phyloP scores from a whole-genome alignment of 2,329 filamentous ascomycete species.

The Aspergillus latus region DNA sequence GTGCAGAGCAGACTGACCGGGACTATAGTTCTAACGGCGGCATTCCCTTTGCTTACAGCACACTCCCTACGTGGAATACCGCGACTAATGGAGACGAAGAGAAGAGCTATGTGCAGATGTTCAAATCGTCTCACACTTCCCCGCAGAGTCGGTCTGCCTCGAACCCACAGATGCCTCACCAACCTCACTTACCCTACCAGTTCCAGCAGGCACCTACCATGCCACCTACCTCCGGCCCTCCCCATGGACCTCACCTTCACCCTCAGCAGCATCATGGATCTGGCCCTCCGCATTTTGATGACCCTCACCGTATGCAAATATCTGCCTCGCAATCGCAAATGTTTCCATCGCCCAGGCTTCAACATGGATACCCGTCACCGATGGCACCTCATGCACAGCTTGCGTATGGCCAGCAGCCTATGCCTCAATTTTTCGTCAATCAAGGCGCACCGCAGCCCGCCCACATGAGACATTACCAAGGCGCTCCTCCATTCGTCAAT shows the following conservation, averaged over 20 bases:
- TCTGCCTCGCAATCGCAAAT: constrained; percentile 79
- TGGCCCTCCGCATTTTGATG: constrained; percentile 68
- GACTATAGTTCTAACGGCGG: constrained; percentile 76
- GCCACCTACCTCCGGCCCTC: constrained; percentile 67
- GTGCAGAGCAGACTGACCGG: constrained; percentile 51
- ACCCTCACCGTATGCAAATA: constrained; percentile 84
- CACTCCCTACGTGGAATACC: constrained; percentile 79
- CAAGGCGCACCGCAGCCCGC: constrained; percentile 69
- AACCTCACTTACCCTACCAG: constrained; percentile 80
- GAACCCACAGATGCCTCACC: constrained; percentile 72
- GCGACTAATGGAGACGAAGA: constrained; percentile 66
- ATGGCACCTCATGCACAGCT: constrained; percentile 70
- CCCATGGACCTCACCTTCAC: constrained; percentile 76
- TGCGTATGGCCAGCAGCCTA: constrained; percentile 70
- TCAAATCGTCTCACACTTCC: constrained; percentile 69
- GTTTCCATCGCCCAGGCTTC: constrained; percentile 78
- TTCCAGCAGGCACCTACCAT: constrained; percentile 73
- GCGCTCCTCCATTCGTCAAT: constrained; percentile 69
- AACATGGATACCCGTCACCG: constrained; percentile 66
- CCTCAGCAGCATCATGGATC: constrained; percentile 70
- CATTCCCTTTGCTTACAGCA: constrained; percentile 81
- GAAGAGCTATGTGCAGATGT: constrained; percentile 76
- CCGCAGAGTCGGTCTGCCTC: constrained; percentile 64
- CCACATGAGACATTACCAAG: constrained; percentile 70
- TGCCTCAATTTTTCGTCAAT: constrained; percentile 69